phyloP scores from a whole-genome alignment of 306 rosid genomes.

The Prunus fruticosa region DNA sequence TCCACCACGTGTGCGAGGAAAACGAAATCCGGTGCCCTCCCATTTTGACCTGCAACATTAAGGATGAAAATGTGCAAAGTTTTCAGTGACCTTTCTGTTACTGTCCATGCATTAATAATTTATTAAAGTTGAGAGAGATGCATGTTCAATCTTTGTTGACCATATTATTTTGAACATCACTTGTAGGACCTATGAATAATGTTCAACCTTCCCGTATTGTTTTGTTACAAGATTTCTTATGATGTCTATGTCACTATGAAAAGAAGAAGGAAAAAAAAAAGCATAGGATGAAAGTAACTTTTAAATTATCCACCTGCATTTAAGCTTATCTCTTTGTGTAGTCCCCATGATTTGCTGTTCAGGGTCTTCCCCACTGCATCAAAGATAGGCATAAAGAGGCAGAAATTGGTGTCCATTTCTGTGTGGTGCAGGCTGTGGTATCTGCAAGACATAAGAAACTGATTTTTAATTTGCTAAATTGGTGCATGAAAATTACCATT shows the following conservation, averaged over 20 bases:
- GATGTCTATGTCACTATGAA: no score
- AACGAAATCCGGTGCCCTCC: conserved; percentile 69
- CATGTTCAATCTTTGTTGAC: neutral
- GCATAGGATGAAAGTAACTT: neutral
- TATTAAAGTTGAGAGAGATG: neutral
- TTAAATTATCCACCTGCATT: conserved; percentile 48
- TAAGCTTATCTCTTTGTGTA: conserved; percentile 51
- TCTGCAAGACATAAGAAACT: conserved; percentile 39
- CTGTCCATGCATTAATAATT: neutral
- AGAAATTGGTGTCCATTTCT: conserved; percentile 73
- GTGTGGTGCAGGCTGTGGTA: conserved; percentile 79
- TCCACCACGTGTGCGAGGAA: conserved; percentile 94
- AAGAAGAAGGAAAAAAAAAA: no score
- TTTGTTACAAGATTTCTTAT: no score
- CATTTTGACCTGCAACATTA: conserved; percentile 43
- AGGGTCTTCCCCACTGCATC: conserved; percentile 74
- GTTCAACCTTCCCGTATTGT: no score
- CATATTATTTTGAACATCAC: neutral
- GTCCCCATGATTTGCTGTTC: conserved; percentile 65
- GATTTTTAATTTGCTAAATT: neutral
- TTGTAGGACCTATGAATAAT: no score
- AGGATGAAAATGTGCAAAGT: neutral
- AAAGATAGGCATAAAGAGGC: conserved; percentile 98
- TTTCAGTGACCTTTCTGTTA: neutral
- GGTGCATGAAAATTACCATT: neutral